Evolutionary conservation across 441 rosid species (phyloP).

Genomic region (Populus hybrid): DNA sequence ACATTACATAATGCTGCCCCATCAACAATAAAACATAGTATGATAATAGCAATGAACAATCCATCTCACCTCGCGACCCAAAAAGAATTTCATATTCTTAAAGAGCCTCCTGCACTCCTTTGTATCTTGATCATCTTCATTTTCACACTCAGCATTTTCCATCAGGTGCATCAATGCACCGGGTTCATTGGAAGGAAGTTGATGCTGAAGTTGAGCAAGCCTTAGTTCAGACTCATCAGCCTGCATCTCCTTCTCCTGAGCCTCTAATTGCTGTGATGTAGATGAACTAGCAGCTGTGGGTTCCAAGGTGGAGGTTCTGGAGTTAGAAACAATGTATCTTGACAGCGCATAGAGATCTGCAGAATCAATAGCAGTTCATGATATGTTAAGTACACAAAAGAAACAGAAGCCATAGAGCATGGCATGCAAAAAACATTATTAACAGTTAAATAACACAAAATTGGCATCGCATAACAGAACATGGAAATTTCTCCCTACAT

Average conservation of each 20-base stretch:
- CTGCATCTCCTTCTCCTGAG: constrained; percentile 30
- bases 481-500: constrained; percentile 1
- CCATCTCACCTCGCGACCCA: constrained; percentile 82
- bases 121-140: constrained; percentile 77
- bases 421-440: neutral
- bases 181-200: constrained; percentile 85
- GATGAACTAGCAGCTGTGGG: constrained; percentile 41
- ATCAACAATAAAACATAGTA: neutral
- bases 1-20: neutral
- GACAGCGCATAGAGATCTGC: constrained; percentile 87
- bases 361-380: constrained; percentile 13
- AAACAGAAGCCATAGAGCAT: neutral
- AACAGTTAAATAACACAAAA: neutral
- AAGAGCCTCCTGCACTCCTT: constrained; percentile 69
- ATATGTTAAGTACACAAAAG: neutral
- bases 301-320: constrained; percentile 40
- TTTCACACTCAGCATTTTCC: constrained; percentile 50
- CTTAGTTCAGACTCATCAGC: constrained; percentile 66
- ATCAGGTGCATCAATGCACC: constrained; percentile 90
- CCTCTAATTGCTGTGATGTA: constrained; percentile 36
- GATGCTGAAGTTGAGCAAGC: constrained; percentile 93
- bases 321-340: constrained; percentile 62
- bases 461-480: neutral
- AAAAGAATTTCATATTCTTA: constrained; percentile 65
- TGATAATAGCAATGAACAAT: neutral